Conservation (phyloP, 768 basidiomycete species). For the Austroboletus festivus region DNA sequence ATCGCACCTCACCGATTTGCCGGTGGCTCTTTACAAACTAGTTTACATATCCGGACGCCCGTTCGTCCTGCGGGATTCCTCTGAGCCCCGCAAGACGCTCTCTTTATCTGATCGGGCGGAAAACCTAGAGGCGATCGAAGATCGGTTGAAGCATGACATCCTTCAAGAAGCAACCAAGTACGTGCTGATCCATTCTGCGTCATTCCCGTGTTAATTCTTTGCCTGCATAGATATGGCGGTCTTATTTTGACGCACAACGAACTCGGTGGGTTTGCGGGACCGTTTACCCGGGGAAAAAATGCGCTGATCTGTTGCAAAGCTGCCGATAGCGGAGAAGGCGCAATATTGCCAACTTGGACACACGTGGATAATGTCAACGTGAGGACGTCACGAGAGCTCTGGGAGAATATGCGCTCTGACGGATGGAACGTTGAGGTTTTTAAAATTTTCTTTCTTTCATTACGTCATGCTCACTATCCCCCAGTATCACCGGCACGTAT, state of each 20-base stretch:
- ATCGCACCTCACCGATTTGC: constrained; percentile 2
- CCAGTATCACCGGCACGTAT: constrained; percentile 73
- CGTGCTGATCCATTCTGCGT: background rate
- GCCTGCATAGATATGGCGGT: constrained; percentile 68
- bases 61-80: constrained; percentile 86
- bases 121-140: constrained; percentile 91
- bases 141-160: constrained; percentile 86
- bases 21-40: too few relatives aligned
- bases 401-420: constrained; percentile 69
- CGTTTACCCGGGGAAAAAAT: background rate
- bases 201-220: constrained; percentile 6
- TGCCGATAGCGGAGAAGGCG: constrained; percentile 65
- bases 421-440: constrained; percentile 91
- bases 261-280: constrained; percentile 49
- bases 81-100: constrained; percentile 76
- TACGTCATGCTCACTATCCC: constrained; percentile 12
- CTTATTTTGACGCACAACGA: constrained; percentile 93
- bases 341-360: constrained; percentile 92
- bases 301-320: constrained; percentile 29
- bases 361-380: constrained; percentile 80
- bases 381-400: constrained; percentile 85
- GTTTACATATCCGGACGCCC: constrained; percentile 90
- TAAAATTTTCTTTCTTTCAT: background rate
- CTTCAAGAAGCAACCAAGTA: constrained; percentile 77
- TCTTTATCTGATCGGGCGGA: constrained; percentile 88